Evolutionary conservation across 1,139 yeast genomes (phyloP), one percentile per base, ranked within the genome.

Genomic region (Saccharomyces hybrid): DNA sequence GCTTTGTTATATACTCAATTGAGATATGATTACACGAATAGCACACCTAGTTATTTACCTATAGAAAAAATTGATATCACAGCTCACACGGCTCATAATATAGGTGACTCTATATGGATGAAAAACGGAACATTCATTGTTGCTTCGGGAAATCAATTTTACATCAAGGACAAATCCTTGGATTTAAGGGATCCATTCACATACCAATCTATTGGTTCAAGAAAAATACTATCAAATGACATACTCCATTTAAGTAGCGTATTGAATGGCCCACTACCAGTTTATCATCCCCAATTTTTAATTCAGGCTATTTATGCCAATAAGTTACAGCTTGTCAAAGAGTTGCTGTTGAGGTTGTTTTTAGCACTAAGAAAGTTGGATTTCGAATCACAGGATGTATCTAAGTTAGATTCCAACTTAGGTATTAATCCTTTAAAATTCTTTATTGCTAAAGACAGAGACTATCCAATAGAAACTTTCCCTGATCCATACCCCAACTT

Each of bases 21-120:
- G 58, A 78, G 97, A 55, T 89, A 86, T 68, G 97, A 91, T 65
- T 91, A 91, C 66, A 89, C 96, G 4, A 88, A 88, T 64, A 76
- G 78, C 29, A 78, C 83, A 0, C 93, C 96, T 1, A 78, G 93
- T 0, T 91, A 87, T 77, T 81, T 87, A 0, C 83, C 88, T 0
- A 80, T 91, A 58, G 85, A 88, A 63, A 79, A 80, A 55, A 80
- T 90, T 48, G 91, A 86, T 64, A 81, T 91, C 2, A 77, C 83
- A 2, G 77, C 78, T 49, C 86, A 79, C 64, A 89, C 97, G 0
- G 75, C 86, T 0, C 96, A 90, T 68, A 77, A 75, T 21, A 89
- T 91, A 59, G 96, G 96, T 4, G 97, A 91, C 67, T 86, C 95
- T 42, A 77, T 87, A 8, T 91, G 97, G 97, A 73, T 91, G 56